Conservation (phyloP, 2,329 filamentous ascomycete genomes). For the Hymenoscyphus fraxineus region DNA sequence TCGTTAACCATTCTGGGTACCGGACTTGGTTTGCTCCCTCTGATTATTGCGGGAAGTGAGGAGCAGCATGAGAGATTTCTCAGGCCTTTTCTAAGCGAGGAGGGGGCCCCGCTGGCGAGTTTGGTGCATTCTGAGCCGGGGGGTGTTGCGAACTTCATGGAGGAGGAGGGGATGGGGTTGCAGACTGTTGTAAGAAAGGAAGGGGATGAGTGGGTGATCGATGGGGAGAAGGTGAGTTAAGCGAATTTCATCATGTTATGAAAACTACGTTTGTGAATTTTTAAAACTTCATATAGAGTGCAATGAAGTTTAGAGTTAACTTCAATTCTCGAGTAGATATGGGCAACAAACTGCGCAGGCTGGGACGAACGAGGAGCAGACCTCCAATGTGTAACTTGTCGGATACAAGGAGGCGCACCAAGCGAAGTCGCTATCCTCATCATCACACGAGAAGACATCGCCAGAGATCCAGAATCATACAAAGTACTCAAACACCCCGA, state of each 20-base stretch:
- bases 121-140: conserved; percentile 49
- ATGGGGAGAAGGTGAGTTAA: conserved; percentile 45
- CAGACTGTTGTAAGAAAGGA: conserved; percentile 45
- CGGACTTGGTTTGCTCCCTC: conserved; percentile 47
- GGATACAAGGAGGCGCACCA: conserved; percentile 25
- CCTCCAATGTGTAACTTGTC: conserved; percentile 49
- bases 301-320: too few relatives aligned
- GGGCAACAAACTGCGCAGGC: conserved; percentile 52
- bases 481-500: conserved; percentile 43
- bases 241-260: background rate
- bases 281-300: too few relatives aligned
- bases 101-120: conserved; percentile 46
- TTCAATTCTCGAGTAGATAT: conserved; percentile 24
- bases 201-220: conserved; percentile 47
- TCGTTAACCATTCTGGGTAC: conserved; percentile 49
- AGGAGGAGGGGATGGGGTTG: conserved; percentile 44
- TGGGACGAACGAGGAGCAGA: conserved; percentile 51
- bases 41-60: conserved; percentile 42
- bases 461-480: conserved; percentile 41
- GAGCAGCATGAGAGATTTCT: conserved; percentile 41
- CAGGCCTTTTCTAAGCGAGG: conserved; percentile 41
- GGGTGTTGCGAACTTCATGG: conserved; percentile 48
- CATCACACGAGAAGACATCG: conserved; percentile 45
- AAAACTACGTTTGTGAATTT: too few relatives aligned
- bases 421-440: conserved; percentile 40